These are phyloP conservation scores for Gamarada debralockiae DNA, from an alignment of 495 filamentous ascomycete species.

Conservation along the genomic window DNA sequence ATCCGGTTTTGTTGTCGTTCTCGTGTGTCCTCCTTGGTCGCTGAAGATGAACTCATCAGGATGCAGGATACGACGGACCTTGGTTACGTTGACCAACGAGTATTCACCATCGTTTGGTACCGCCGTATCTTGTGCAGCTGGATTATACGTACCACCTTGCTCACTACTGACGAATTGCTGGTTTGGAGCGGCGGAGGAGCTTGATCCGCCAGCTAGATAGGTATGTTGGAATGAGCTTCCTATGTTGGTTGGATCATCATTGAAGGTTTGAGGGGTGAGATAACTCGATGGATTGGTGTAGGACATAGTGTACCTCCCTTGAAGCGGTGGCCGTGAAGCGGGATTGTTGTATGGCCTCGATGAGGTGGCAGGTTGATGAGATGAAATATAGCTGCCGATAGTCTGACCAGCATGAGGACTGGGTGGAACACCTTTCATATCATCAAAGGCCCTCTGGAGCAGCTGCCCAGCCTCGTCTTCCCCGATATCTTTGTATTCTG, in stretches of 20 bases:
- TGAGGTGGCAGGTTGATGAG: background rate
- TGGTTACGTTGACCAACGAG: slow-evolving; percentile 6
- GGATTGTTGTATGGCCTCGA: background rate
- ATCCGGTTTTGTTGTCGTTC: background rate
- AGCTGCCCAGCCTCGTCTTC: background rate
- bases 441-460: background rate
- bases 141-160: too few species aligned
- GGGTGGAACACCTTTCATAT: background rate
- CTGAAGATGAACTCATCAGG: slow-evolving; percentile 7
- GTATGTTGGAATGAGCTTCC: too few species aligned
- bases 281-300: too few species aligned
- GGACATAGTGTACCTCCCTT: too few species aligned
- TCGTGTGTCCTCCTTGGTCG: background rate
- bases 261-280: too few species aligned
- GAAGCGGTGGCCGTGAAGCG: background rate
- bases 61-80: background rate
- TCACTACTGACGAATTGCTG: too few species aligned
- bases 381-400: background rate
- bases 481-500: slow-evolving; percentile 1
- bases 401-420: background rate
- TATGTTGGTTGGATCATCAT: too few species aligned
- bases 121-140: too few species aligned
- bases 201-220: too few species aligned
- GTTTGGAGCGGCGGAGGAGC: too few species aligned
- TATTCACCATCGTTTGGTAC: too few species aligned